Evolutionary conservation across 2,329 filamentous ascomycete genomes (phyloP).

Genomic region (Microcera coccophila): DNA sequence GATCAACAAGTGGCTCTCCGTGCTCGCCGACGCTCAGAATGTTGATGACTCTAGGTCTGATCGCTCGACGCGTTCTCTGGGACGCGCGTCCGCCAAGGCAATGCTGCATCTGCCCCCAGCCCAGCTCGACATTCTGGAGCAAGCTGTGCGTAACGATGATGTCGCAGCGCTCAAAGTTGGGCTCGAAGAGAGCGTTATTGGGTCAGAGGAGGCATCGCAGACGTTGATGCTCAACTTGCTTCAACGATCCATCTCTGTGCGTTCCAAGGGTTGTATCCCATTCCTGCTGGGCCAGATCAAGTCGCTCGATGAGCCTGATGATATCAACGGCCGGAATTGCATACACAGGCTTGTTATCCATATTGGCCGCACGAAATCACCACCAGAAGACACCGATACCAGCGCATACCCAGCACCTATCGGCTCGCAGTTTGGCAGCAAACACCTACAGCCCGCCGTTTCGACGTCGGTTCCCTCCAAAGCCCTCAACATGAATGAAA

Average conservation of each 20-base stretch:
- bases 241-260: slow-evolving; percentile 69
- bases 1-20: slow-evolving; percentile 90
- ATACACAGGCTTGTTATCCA: slow-evolving; percentile 90
- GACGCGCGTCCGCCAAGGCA: slow-evolving; percentile 70
- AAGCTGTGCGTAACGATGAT: slow-evolving; percentile 67
- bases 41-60: slow-evolving; percentile 71
- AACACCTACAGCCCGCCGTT: slow-evolving; percentile 76
- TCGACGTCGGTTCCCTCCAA: slow-evolving; percentile 60
- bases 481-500: slow-evolving; percentile 62
- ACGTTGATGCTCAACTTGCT: slow-evolving; percentile 74
- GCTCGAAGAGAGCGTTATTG: slow-evolving; percentile 54
- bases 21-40: slow-evolving; percentile 72
- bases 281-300: slow-evolving; percentile 65
- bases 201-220: slow-evolving; percentile 45
- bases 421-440: slow-evolving; percentile 55
- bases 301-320: slow-evolving; percentile 77
- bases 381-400: slow-evolving; percentile 46
- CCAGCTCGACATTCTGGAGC: slow-evolving; percentile 67
- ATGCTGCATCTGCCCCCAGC: slow-evolving; percentile 67
- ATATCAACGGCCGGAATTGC: slow-evolving; percentile 91
- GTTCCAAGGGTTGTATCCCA: slow-evolving; percentile 66
- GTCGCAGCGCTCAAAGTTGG: slow-evolving; percentile 51
- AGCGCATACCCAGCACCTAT: slow-evolving; percentile 49
- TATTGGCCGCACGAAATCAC: slow-evolving; percentile 70
- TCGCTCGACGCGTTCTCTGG: slow-evolving; percentile 70